These are phyloP conservation scores for Medicago ruthenica DNA, from an alignment of 306 rosid genomes.

Conservation along the genomic window DNA sequence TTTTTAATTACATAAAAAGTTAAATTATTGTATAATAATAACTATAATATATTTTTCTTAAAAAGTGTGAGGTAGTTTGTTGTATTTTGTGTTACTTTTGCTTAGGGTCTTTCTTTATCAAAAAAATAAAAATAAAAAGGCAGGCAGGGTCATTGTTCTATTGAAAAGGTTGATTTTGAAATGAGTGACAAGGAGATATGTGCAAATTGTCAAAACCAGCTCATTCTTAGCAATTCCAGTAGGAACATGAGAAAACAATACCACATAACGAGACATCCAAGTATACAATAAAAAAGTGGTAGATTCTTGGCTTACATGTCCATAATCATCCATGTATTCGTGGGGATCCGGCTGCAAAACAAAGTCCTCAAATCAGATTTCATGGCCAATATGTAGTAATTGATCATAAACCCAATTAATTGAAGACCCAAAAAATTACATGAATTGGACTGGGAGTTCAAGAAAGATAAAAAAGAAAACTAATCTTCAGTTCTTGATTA, in stretches of 20 bases:
- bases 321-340: slow-evolving; percentile 71
- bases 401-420: slow-evolving; percentile 20
- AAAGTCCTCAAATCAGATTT: slow-evolving; percentile 38
- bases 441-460: slow-evolving; percentile 12
- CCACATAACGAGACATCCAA: background rate
- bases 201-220: slow-evolving; percentile 14
- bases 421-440: slow-evolving; percentile 12
- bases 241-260: slow-evolving; percentile 28
- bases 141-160: background rate
- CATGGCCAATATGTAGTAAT: background rate
- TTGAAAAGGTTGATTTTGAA: slow-evolving; percentile 28
- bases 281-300: background rate
- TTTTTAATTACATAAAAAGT: too few relatives aligned
- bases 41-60: background rate
- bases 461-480: slow-evolving; percentile 6
- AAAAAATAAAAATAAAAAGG: too few relatives aligned
- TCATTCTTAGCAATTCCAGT: slow-evolving; percentile 8
- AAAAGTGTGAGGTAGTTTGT: background rate
- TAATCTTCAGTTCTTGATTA: background rate
- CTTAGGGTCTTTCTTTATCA: background rate
- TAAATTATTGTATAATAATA: too few relatives aligned
- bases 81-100: slow-evolving; percentile 11
- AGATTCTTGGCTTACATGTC: slow-evolving; percentile 64
- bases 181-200: slow-evolving; percentile 14
- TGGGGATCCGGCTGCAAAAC: slow-evolving; percentile 78